Conservation (phyloP, 352 stramenopile genomes). For the Pythium chondricola region DNA sequence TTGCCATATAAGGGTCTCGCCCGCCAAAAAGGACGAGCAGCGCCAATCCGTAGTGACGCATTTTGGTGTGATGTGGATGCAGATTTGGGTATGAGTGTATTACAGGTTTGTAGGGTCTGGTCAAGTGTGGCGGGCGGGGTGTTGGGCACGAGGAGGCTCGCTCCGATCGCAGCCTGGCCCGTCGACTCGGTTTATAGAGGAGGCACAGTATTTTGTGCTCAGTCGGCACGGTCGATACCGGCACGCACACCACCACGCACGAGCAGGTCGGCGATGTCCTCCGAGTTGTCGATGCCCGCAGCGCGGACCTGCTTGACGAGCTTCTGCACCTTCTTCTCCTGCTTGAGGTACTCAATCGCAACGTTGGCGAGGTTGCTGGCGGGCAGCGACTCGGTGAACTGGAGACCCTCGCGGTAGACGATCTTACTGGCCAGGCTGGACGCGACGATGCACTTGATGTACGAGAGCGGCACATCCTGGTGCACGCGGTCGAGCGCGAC, state of each 20-base stretch:
- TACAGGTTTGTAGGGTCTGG: too few relatives aligned
- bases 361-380: slow-evolving; percentile 88
- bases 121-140: too few relatives aligned
- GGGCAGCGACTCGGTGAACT: slow-evolving; percentile 93
- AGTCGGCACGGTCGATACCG: slow-evolving; percentile 40
- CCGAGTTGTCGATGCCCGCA: slow-evolving; percentile 45
- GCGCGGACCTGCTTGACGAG: slow-evolving; percentile 67
- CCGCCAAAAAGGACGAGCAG: too few relatives aligned
- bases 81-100: too few relatives aligned
- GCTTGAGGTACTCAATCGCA: slow-evolving; percentile 92
- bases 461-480: slow-evolving; percentile 90
- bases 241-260: slow-evolving; percentile 68
- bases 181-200: too few relatives aligned
- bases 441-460: slow-evolving; percentile 96
- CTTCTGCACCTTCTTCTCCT: slow-evolving; percentile 90
- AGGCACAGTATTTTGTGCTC: too few relatives aligned
- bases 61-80: background rate
- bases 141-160: too few relatives aligned
- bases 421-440: slow-evolving; percentile 95
- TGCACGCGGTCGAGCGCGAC: slow-evolving; percentile 91
- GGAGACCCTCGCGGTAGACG: slow-evolving; percentile 96
- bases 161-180: too few relatives aligned
- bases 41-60: too few relatives aligned
- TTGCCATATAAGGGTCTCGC: too few relatives aligned
- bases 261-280: slow-evolving; percentile 71